phyloP scores from a whole-genome alignment of 2,329 filamentous ascomycete genomes.

The Diaporthe destruens region DNA sequence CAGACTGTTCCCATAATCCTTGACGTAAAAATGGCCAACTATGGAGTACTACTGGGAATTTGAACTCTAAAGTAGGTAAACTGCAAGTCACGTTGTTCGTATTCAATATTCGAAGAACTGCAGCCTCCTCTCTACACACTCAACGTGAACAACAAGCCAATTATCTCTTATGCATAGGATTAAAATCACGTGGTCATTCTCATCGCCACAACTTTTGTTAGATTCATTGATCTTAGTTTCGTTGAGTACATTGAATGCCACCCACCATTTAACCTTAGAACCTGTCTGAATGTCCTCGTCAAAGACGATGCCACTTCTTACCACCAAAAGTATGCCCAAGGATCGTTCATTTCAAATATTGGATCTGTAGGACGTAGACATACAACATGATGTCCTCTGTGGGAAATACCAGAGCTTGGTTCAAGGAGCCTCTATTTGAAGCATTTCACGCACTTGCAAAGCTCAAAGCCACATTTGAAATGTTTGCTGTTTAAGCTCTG shows the following conservation, averaged over 20 bases:
- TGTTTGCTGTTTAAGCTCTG: not conserved
- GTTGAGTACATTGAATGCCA: no score
- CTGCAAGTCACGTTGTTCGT: not conserved
- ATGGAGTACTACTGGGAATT: fast-evolving
- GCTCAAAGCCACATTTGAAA: not conserved
- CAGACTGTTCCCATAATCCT: not conserved
- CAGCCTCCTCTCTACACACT: no score
- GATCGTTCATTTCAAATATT: no score
- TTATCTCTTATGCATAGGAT: no score
- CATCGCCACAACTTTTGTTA: not conserved
- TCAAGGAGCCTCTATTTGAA: not conserved
- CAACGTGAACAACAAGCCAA: not conserved
- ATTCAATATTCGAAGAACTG: no score
- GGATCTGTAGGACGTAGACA: no score
- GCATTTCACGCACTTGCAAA: not conserved
- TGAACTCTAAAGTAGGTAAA: not conserved
- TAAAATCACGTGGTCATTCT: not conserved
- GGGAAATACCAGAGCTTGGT: not conserved
- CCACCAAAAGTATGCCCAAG: no score
- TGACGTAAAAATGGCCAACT: not conserved
- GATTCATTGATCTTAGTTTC: not conserved
- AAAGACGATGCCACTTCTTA: not conserved
- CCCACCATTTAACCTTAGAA: no score
- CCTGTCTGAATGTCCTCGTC: no score
- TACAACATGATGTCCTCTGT: not conserved